phyloP scores from a whole-genome alignment of 441 rosid species.

The Omphalea diandra region DNA sequence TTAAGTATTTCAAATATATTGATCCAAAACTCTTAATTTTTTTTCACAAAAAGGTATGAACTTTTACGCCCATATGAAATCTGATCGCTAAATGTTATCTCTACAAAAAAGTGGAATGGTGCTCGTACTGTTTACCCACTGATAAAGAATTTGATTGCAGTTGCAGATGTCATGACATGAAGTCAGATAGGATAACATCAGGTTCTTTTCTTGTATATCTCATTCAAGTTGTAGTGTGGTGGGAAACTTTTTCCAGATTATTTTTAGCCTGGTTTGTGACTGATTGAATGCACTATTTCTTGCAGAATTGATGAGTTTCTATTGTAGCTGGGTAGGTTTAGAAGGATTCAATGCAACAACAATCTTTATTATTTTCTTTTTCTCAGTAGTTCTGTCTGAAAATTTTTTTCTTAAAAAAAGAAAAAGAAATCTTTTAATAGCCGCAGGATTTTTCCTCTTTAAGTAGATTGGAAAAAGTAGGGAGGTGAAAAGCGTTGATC shows the following conservation, averaged over 20 bases:
- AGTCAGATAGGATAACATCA: not conserved
- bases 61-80: too few species aligned
- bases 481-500: not conserved
- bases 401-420: not conserved
- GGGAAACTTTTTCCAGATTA: too few species aligned
- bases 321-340: not conserved
- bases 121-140: not conserved
- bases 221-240: not conserved
- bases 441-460: not conserved
- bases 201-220: not conserved
- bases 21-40: too few species aligned
- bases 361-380: not conserved
- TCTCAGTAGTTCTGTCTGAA: not conserved
- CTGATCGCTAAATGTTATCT: too few species aligned
- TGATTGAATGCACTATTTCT: too few species aligned
- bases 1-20: too few species aligned
- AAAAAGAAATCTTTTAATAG: too few species aligned
- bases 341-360: slow-evolving; percentile 4
- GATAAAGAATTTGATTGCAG: too few species aligned
- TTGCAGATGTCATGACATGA: slow-evolving; percentile 8
- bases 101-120: too few species aligned
- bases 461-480: not conserved
- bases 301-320: not conserved
- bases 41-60: too few species aligned
- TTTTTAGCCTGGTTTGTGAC: not conserved